Evolutionary conservation across 768 basidiomycete genomes (phyloP), one percentile per base, ranked within the genome.

Genomic region (Phaeotremella fagi): DNA sequence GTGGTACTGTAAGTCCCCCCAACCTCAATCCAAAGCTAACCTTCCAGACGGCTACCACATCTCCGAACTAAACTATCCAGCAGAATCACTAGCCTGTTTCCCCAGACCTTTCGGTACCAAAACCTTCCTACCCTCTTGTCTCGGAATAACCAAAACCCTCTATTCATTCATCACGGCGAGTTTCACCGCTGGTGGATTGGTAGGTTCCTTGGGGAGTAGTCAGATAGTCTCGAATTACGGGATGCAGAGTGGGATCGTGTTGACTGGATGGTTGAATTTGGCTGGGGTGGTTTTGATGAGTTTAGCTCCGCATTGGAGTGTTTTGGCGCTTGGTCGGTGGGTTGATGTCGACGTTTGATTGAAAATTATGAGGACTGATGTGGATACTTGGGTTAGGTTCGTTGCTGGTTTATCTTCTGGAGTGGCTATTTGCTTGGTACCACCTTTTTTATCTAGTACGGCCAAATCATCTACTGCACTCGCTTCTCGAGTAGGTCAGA

Each of bases 61-160:
- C 36, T 87, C 90, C 1, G 85, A 85, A 15, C 81, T 97, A 54
- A 97, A 97, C 72, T 90, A 91, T 70, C 84, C 92, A 23, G 84
- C 88, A 67, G 81, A 80, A 3, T 70, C 85, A 37, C 70, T 91
- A 52, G 88, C 86, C 2, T 94, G 90, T 76, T 80, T 80, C 46
- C 59, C 72, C 27, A 57, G 64, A 5, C 62, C 70, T 42, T 26
- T 62, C 41, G 55, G 61, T 27, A 50, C 50, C 11, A 53, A 24
- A 22, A 47, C 46, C 0, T 72, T 48, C 42, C 76, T 88, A 7
- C 82, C 87, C 2, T 79, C 82, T 29, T 94, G 91, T 76, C 84
- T 94, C 27, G 81, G 81, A 4, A 87, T 95, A 83, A 82, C 82
- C 27, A 78, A 87, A 46, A 77, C 82, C 38, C 79, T 79, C 0